These are phyloP conservation scores for Kockovaella imperatae DNA, from an alignment of 768 basidiomycete genomes.

Conservation along the genomic window DNA sequence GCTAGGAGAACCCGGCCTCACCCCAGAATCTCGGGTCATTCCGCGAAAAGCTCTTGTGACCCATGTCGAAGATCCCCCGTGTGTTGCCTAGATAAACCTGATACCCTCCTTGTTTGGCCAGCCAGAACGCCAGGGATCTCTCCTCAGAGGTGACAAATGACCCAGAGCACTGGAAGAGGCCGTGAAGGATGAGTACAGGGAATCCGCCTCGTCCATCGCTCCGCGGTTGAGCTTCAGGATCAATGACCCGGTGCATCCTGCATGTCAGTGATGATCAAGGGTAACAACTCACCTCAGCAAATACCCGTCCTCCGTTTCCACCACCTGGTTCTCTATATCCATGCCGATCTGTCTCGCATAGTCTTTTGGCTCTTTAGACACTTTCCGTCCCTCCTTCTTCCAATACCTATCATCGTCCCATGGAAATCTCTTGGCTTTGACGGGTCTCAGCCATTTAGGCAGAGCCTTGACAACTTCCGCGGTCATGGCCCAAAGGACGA, in stretches of 20 bases:
- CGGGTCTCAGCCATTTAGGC: conserved; percentile 26
- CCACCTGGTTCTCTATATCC: conserved; percentile 48
- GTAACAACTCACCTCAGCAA: conserved; percentile 43
- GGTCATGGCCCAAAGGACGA: conserved; percentile 48
- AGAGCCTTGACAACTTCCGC: conserved; percentile 26
- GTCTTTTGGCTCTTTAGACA: conserved; percentile 48
- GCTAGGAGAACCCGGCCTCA: conserved; percentile 20
- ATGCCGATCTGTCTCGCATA: conserved; percentile 49
- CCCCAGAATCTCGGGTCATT: conserved; percentile 52
- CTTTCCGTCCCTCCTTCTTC: conserved; percentile 45
- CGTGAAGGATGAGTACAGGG: conserved; percentile 50
- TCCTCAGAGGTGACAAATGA: conserved; percentile 52
- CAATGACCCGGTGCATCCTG: conserved; percentile 45
- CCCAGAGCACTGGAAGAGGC: conserved; percentile 51
- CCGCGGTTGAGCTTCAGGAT: conserved; percentile 38
- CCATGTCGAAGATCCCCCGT: conserved; percentile 51
- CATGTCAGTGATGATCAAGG: conserved; percentile 1
- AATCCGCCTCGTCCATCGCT: conserved; percentile 45
- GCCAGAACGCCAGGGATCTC: conserved; percentile 51
- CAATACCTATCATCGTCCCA: conserved; percentile 49
- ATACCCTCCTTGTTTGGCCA: conserved; percentile 50
- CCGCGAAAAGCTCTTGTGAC: conserved; percentile 46
- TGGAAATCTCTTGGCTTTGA: conserved; percentile 26
- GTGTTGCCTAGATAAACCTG: conserved; percentile 49
- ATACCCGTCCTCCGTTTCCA: conserved; percentile 52